phyloP scores from a whole-genome alignment of 352 stramenopile genomes.

The Pythium pyrilobum region DNA sequence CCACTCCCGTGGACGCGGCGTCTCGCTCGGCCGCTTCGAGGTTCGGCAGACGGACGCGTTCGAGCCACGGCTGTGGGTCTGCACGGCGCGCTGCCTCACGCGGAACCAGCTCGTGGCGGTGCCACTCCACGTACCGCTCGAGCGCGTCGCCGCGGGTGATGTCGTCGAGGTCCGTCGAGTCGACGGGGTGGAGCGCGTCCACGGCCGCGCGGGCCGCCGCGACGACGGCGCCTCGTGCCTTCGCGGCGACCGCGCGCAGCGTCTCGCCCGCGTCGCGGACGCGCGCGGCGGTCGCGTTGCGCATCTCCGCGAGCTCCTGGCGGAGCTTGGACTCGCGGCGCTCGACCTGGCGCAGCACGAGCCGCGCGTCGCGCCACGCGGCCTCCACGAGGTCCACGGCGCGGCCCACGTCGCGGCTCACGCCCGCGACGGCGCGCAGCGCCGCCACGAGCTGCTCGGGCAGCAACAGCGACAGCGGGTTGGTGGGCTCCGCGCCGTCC shows the following conservation, averaged over 20 bases:
- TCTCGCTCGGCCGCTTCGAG: too few relatives aligned
- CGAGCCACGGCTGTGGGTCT: neutral
- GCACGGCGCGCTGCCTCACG: neutral
- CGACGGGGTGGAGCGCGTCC: neutral
- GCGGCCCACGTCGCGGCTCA: neutral
- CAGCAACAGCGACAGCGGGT: neutral
- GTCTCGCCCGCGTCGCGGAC: neutral
- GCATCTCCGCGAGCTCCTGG: constrained; percentile 2
- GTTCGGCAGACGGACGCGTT: neutral
- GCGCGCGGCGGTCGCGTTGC: neutral
- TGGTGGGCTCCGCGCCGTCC: too few relatives aligned
- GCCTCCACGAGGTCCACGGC: neutral
- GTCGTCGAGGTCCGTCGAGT: neutral
- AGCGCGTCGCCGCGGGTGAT: neutral
- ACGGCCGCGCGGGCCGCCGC: neutral
- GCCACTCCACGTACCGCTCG: neutral
- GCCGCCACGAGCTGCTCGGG: neutral
- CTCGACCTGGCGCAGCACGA: neutral
- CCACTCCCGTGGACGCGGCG: neutral
- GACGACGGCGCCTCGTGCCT: neutral
- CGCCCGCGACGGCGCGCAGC: neutral
- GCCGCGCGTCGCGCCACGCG: neutral
- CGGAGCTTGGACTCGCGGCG: neutral
- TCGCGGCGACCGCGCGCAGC: neutral
- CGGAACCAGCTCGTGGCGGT: neutral